Evolutionary conservation across 441 rosid species (phyloP).

Genomic region (Erysimum cheiri): DNA sequence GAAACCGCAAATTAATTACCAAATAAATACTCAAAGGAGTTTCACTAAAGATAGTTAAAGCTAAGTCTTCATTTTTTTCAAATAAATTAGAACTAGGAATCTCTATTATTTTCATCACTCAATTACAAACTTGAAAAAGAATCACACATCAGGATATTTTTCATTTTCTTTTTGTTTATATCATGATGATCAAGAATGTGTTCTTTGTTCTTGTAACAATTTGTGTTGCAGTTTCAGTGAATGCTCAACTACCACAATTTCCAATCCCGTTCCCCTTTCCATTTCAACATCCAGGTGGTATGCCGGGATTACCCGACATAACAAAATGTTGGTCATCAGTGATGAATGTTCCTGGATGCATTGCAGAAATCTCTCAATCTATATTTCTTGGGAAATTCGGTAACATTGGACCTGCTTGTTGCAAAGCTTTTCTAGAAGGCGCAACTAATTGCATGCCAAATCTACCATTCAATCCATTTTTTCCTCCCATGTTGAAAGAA

Average conservation of each 20-base stretch:
- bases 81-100: neutral
- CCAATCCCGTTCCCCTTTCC: neutral
- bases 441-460: neutral
- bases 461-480: constrained; percentile 1
- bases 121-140: neutral
- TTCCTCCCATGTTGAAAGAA: neutral
- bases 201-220: neutral
- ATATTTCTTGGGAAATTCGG: neutral
- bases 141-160: neutral
- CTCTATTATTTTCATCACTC: neutral
- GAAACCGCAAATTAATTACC: too few relatives aligned
- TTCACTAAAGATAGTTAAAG: too few relatives aligned
- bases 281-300: neutral
- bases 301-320: neutral
- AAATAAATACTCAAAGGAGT: too few relatives aligned
- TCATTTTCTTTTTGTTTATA: neutral
- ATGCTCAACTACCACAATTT: neutral
- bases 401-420: neutral
- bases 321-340: neutral
- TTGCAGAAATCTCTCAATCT: neutral
- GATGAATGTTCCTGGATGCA: neutral
- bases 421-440: neutral
- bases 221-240: neutral
- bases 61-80: neutral
- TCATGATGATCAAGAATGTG: neutral